These are phyloP conservation scores for Taxillus chinensis DNA, from an alignment of 164 flowering plant genomes.

Conservation along the genomic window DNA sequence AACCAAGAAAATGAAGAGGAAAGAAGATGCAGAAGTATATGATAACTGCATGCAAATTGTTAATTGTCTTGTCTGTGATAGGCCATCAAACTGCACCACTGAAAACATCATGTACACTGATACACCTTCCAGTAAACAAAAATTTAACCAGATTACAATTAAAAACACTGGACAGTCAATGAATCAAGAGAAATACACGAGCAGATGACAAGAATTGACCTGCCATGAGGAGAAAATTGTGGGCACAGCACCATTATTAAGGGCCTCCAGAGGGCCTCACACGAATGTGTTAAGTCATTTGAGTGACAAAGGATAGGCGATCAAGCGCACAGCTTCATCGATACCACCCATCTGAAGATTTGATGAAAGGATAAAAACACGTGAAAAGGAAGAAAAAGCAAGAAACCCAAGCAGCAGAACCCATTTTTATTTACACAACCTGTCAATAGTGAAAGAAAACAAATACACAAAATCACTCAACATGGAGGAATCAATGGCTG, in stretches of 20 bases:
- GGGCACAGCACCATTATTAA: conserved; percentile 97
- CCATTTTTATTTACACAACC: not conserved
- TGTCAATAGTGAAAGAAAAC: not conserved
- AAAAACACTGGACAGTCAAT: too few species aligned
- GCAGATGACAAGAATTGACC: conserved; percentile 26
- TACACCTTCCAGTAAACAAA: too few species aligned
- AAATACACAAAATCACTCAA: not conserved
- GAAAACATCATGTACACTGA: too few species aligned
- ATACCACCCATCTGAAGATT: conserved; percentile 86
- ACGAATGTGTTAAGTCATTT: conserved; percentile 97
- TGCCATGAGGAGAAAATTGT: conserved; percentile 98
- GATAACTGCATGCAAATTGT: too few species aligned
- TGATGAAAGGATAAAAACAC: not conserved
- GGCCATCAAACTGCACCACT: too few species aligned
- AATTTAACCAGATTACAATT: too few species aligned
- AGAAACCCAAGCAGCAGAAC: not conserved
- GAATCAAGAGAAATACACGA: too few species aligned
- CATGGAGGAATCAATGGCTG: conserved; percentile 6
- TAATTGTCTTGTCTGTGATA: too few species aligned
- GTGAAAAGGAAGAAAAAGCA: conserved; percentile 3
- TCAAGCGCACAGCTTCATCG: conserved; percentile 95
- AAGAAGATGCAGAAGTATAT: too few species aligned
- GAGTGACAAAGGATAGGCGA: conserved; percentile 96
- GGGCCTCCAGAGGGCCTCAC: conserved; percentile 94
- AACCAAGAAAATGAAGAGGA: too few species aligned